Evolutionary conservation across 345 rosid genomes (phyloP), one percentile per base, ranked within the genome.

Genomic region (Acer campestre): DNA sequence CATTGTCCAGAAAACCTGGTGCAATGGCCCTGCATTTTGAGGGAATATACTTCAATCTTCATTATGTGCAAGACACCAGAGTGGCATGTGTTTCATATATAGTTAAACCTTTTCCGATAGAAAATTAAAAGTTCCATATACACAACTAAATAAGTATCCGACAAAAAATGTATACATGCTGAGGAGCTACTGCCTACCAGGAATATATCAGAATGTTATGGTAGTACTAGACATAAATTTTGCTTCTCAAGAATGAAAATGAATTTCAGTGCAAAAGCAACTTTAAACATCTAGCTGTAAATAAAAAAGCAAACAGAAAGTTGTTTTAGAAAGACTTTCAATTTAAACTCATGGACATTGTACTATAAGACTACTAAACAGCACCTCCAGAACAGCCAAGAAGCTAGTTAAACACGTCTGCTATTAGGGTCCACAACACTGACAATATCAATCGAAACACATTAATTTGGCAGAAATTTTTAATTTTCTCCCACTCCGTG

Each of bases 1-100:
- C 99, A 17, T 75, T 91, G 62, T 93, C 89, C 84, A 96, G 84
- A 81, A 96, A 86, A 27, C 97, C 95, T 10, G 98, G 99, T 42
- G 98, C 91, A 73, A 91, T 86, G 29, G 97, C 95, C 93, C 99
- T 96, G 99, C 82, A 88, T 79, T 76, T 68, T 58, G 35, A 38
- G 55, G 46, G 23, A 62, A 27, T 11, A 53, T 29, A 61, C 5
- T 64, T 55, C 20, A n/a, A 10, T 22, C 6, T 4, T 35, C 40
- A 59, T 55, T 29, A 17, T 42, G n/a, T 53, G 61, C 63, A 68
- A 63, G 68, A 61, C 2, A 73, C 55, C 5, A 46, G 40, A 46
- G 10, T 10, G 7, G 59, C 16, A 18, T 18, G 51, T 12, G 49
- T 40, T 63, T 71, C 16, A 13, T 2, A 7, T 23, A 58, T 2